Evolutionary conservation across 2,329 filamentous ascomycete species (phyloP), one percentile per base, ranked within the genome.

Genomic region (Hypoxylon sp.): DNA sequence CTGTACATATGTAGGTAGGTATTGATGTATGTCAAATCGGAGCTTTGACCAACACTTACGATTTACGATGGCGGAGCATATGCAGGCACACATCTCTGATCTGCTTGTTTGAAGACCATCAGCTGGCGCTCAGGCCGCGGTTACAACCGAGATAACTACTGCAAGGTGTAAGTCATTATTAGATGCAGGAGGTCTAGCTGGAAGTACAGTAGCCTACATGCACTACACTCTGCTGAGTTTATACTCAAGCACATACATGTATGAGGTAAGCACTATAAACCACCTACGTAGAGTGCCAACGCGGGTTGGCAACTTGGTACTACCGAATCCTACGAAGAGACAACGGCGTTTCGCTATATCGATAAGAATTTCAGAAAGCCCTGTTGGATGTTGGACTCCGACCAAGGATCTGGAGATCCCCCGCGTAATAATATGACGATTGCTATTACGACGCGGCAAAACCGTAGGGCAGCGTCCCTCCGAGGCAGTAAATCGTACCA

Each of bases 341-440:
- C 48, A 22, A 54, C 28, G 32, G 36, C 33, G 40, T 14, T 45
- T 38, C 5, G 14, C 16, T 61, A 22, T 67, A 68, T 61, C 62
- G 59, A 66, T 68, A 68, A 64, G 52, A 55, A 59, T 56, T 53
- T 49, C 26, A 30, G 11, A 56, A 60, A 58, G 51, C 38, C 51
- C 24, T 56, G 50, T 59, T 64, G 51, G 45, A 18, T 58, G 49
- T 58, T 63, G 51, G 38, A 26, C 57, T 24, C 46, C 32, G 52
- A 59, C 62, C 64, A 56, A 50, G 64, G 67, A 62, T 62, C 57
- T 55, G 26, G 50, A 58, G 60, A 60, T 69, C 62, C 63, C 72
- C 69, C 60, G 67, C 60, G 64, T 42, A 46, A 45, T 73, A 73
- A 69, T 72, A 71, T 73, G 68, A 72, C 63, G 64, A 68, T 56